A percentile compares a stretch with the other conserved stretches of the same genome.
Conservation (phyloP, 2,329 filamentous ascomycete genomes). For the Xylariaceae sp. region DNA sequence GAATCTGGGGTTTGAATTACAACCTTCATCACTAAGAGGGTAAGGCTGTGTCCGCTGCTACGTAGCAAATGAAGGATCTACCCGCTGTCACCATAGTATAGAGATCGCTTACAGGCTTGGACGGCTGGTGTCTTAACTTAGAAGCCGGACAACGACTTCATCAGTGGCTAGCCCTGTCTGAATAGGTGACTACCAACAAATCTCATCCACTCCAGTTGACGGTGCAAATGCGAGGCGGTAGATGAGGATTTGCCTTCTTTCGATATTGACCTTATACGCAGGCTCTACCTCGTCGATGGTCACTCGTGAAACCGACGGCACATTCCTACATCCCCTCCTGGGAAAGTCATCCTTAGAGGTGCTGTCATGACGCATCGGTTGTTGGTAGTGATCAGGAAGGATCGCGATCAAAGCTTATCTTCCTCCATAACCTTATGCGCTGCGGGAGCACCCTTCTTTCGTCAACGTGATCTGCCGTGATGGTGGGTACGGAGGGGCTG, state of each 20-base stretch:
- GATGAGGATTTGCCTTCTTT: constrained; percentile 19
- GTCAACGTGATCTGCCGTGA: constrained; percentile 35
- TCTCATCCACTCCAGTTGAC: constrained; percentile 11
- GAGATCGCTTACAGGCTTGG: constrained; percentile 21
- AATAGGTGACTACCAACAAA: no score
- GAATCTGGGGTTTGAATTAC: constrained; percentile 29
- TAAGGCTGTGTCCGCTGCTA: constrained; percentile 30
- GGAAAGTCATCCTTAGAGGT: constrained; percentile 18
- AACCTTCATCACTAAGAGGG: constrained; percentile 17
- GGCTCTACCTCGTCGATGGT: constrained; percentile 16
- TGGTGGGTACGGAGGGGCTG: constrained; percentile 28
- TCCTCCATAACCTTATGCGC: constrained; percentile 19
- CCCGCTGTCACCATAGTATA: constrained; percentile 20
- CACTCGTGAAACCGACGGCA: constrained; percentile 14
- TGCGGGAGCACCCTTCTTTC: constrained; percentile 34
- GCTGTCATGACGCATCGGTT: constrained; percentile 21
- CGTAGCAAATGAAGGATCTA: constrained; percentile 24
- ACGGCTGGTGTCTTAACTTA: constrained; percentile 28
- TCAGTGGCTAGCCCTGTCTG: constrained; percentile 11
- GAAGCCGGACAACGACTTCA: constrained; percentile 20
- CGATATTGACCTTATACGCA: constrained; percentile 17
- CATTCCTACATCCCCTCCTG: constrained; percentile 12
- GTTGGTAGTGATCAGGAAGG: constrained; percentile 21
- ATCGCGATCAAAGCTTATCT: constrained; percentile 20
- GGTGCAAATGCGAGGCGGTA: constrained; percentile 10